Evolutionary conservation across 345 rosid species (phyloP).

Genomic region (Durio zibethinus): DNA sequence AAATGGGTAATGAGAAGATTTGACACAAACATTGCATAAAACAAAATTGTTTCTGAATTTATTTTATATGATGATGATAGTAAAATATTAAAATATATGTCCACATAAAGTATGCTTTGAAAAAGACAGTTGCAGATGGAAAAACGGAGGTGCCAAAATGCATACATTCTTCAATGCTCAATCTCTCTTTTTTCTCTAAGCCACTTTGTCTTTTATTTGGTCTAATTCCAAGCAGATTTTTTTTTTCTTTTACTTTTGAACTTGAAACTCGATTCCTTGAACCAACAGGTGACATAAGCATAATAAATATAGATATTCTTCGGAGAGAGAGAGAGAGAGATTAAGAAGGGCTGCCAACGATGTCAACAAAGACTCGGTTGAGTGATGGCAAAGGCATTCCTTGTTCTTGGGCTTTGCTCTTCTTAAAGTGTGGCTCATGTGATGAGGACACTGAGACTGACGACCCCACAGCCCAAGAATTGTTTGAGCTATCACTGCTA

Average conservation of each 20-base stretch:
- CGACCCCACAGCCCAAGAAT: constrained; percentile 42
- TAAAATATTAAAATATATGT: constrained; percentile 20
- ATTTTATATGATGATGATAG: background rate
- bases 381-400: constrained; percentile 22
- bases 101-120: constrained; percentile 17
- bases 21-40: background rate
- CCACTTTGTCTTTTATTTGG: background rate
- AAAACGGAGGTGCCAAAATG: background rate
- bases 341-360: constrained; percentile 35
- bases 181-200: background rate
- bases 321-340: background rate
- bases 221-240: constrained; percentile 17
- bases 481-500: constrained; percentile 46
- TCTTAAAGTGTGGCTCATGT: constrained; percentile 43
- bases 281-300: constrained; percentile 11
- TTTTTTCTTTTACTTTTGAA: background rate
- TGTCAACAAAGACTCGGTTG: constrained; percentile 34
- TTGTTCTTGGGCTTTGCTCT: constrained; percentile 38
- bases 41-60: constrained; percentile 19
- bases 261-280: background rate
- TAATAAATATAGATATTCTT: constrained; percentile 13
- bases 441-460: constrained; percentile 26
- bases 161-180: constrained; percentile 18
- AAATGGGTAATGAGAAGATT: too few relatives aligned
- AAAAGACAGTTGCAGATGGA: background rate